Base-by-base conservation (phyloP, 805 yeast genomes). In the Tetrapisispora taiwanensis region DNA sequence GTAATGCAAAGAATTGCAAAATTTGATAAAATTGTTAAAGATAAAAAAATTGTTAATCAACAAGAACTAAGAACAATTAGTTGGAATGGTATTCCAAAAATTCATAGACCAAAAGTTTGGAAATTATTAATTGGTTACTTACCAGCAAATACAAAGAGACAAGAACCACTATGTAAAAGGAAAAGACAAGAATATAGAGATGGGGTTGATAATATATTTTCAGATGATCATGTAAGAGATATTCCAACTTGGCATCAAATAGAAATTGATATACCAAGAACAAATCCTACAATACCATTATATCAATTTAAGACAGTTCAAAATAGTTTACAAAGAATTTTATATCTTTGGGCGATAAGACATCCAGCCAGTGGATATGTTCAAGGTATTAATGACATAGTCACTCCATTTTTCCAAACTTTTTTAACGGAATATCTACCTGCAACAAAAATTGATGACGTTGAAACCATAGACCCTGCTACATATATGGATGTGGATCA, bases 341-440 rank as follows among this genome's bases (percentile, higher is more conserved):
- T 90, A 43, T 90, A 88, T 57, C 68, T 90, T 30, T 90, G 98
- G 98, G 94, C 97, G 0, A 79, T 90, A 22, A 73, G 97, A 52
- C 97, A 92, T 60, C 97, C 98, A 1, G 96, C 97, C 7, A 81
- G 92, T 58, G 98, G 98, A 14, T 90, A 90, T 62, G 98, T 90
- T 18, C 98, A 90, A 67, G 98, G 98, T 24, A 90, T 90, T 42
- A 90, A 90, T 62, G 98, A 90, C 65, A 71, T 90, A 41, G 86
- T 81, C 14, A 90, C 97, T 1, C 97, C 98, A 3, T 86, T 92
- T 59, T 88, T 75, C 63, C 95, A 90, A 63, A 81, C 88, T 0
- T 90, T 90, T 55, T 62, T 92, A 39, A 71, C 79, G 2, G 78
- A 79, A 46, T 88, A 89, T 61, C 60, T 79, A 28, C 53, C 61